These are phyloP conservation scores for Datura wrightii DNA, from an alignment of 257 asterid genomes.

Conservation along the genomic window DNA sequence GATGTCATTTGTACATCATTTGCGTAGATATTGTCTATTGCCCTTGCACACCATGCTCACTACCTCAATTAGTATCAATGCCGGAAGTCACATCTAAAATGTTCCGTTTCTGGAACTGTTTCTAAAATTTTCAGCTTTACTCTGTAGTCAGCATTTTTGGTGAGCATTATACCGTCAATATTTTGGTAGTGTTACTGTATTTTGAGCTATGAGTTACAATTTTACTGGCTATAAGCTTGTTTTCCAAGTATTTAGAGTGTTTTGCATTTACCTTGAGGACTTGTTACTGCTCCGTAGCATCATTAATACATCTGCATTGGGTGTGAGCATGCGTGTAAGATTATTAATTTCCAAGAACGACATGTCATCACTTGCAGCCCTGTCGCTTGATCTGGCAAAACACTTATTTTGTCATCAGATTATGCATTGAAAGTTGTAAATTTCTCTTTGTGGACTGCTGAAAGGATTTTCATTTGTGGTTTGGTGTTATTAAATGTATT, in stretches of 20 bases:
- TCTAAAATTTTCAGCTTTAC: background rate
- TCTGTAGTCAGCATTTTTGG: background rate
- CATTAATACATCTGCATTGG: background rate
- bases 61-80: background rate
- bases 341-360: background rate
- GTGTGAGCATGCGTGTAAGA: background rate
- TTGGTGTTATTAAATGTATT: background rate
- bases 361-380: background rate
- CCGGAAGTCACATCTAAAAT: background rate
- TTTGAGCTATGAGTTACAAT: background rate
- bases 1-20: background rate
- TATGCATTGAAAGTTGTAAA: background rate
- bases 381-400: background rate
- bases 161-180: background rate
- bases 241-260: background rate
- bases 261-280: background rate
- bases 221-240: constrained; percentile 11
- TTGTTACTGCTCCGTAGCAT: background rate
- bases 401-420: background rate
- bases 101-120: background rate
- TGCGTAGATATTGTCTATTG: background rate
- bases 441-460: background rate
- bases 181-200: background rate
- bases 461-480: background rate
- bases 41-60: constrained; percentile 13